Base-by-base conservation (phyloP, 176 grass and related monocot species). In the Elymus sibiricus region DNA sequence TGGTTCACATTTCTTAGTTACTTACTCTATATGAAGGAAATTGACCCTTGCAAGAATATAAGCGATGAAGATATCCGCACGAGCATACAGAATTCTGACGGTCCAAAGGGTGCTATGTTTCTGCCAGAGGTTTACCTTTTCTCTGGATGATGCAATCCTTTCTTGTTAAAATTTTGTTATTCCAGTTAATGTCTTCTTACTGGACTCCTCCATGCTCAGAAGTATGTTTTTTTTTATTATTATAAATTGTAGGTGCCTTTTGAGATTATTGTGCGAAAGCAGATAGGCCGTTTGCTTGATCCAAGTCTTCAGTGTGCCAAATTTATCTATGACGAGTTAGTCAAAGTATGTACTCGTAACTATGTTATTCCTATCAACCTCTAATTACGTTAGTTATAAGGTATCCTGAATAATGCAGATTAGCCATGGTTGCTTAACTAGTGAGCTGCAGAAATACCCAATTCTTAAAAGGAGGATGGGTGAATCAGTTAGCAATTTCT, bases 241-340 rank as follows among this genome's bases (percentile, higher is more conserved):
- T 28, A 26, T 28, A 26, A 69, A 85, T 74, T 95, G 76, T 80
- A 98, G 97, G 87, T 87, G 31, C 97, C 97, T 58, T 98, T 98
- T 88, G 97, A 98, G 86, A 90, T 95, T 90, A 90, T 98, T 86
- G 94, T 98, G 42, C 92, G 97, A 70, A 94, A 80, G 58, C 96
- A 98, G 64, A 98, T 98, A 88, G 61, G 85, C 67, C 87, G 83
- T 84, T 87, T 98, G 77, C 90, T 95, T 56, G 96, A 98, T 87
- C 97, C 97, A 82, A 98, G 97, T 82, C 90, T 98, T 64, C 93
- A 98, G 67, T 98, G 97, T 70, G 97, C 97, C 61, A 95, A 87
- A 76, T 98, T 98, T 87, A 92, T 98, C 60, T 98, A 98, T 78
- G 97, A 98, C 78, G 97, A 98, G 73, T 90, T 98, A 76, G 87